Evolutionary conservation across 345 rosid genomes (phyloP), one percentile per base, ranked within the genome.

Genomic region (Euphorbia pulcherrima): DNA sequence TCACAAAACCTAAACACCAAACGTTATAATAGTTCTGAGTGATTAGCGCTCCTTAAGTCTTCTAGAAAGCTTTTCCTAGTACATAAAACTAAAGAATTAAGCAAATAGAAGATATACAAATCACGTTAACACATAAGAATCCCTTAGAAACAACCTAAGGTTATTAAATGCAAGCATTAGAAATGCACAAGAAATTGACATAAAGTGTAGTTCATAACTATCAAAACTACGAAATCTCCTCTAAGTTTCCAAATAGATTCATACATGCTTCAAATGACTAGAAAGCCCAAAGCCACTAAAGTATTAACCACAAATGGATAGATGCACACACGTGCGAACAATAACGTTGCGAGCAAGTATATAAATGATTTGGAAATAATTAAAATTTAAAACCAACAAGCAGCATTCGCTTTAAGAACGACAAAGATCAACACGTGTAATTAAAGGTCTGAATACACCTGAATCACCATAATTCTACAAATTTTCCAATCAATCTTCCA

Each of bases 201-300:
- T 63, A 6, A 6, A 12, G 50, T 26, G 23, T 20, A 68, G 6
- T 28, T 29, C 54, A 27, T 46, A 39, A 61, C 29, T 52, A 51
- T 20, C 10, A 60, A 51, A n/a, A n/a, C n/a, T 33, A 17, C 28
- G 16, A 53, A 39, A 51, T 61, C 8, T 39, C 21, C 20, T 51
- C n/a, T 18, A 35, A 14, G 58, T 59, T 44, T 53, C 26, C 51
- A 62, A 52, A 70, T 29, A 20, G 52, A 39, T 62, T 7, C 39
- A 4, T 1, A 2, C 20, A 12, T 16, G 52, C 40, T 37, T 18
- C 47, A 11, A 24, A 51, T 48, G 35, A 11, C 44, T 37, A 70
- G 55, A 51, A 53, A 7, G 29, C n/a, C 24, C 2, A 23, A 35
- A 48, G 39, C n/a, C 41, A 52, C 50, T 11, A 23, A 2, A 12